phyloP scores from a whole-genome alignment of 306 rosid genomes.

The Trichosanthes cucumerina region DNA sequence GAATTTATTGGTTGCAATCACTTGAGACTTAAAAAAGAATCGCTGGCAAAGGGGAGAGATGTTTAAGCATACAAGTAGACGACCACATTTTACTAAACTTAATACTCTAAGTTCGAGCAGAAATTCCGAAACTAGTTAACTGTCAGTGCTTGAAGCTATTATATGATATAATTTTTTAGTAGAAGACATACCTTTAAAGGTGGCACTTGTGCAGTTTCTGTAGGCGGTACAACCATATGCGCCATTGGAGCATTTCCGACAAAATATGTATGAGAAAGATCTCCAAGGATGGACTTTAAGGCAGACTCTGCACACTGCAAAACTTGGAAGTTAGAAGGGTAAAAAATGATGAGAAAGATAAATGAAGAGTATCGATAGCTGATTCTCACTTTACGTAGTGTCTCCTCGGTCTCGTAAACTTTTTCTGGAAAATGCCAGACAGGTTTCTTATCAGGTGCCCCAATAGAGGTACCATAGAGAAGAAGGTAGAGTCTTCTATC shows the following conservation, averaged over 20 bases:
- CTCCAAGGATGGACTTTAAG: constrained; percentile 61
- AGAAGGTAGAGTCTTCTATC: constrained; percentile 87
- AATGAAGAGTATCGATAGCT: neutral
- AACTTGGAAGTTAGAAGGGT: neutral
- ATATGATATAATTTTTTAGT: neutral
- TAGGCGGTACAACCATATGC: constrained; percentile 47
- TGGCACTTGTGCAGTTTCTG: constrained; percentile 30
- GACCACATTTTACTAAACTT: neutral
- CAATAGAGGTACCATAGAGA: constrained; percentile 39
- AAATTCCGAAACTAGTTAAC: neutral
- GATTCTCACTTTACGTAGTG: constrained; percentile 51
- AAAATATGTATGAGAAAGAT: constrained; percentile 73
- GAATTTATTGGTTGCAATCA: constrained; percentile 58
- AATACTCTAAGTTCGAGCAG: neutral
- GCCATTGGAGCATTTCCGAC: constrained; percentile 97
- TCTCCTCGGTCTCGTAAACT: constrained; percentile 66
- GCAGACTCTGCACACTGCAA: constrained; percentile 90
- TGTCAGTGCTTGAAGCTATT: neutral
- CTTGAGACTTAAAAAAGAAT: constrained; percentile 88
- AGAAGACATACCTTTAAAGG: constrained; percentile 47
- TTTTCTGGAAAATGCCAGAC: constrained; percentile 89
- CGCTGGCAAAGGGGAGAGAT: constrained; percentile 28
- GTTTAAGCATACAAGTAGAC: neutral
- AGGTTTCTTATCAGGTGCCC: constrained; percentile 45
- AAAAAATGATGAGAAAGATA: neutral